Conservation (phyloP, 306 rosid species). For the Pyrus bretschneideri region DNA sequence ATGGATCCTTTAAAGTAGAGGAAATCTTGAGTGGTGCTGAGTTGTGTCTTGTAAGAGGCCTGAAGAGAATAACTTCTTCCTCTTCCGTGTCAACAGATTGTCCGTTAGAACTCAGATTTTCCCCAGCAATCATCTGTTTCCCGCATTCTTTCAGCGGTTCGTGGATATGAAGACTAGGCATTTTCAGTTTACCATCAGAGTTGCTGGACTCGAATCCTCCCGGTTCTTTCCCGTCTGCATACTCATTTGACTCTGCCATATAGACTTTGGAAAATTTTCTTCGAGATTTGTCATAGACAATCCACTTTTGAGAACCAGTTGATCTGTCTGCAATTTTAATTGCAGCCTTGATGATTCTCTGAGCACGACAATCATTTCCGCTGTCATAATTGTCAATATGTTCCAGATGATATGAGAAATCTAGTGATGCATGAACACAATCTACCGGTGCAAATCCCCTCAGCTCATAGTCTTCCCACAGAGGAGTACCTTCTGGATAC, state of each 20-base stretch:
- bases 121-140: conserved; percentile 16
- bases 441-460: conserved; percentile 72
- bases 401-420: conserved; percentile 53
- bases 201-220: conserved; percentile 19
- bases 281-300: conserved; percentile 33
- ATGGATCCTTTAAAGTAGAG: conserved; percentile 15
- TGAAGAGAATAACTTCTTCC: conserved; percentile 91
- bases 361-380: conserved; percentile 44
- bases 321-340: conserved; percentile 48
- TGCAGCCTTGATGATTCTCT: conserved; percentile 59
- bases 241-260: conserved; percentile 22
- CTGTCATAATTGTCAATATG: conserved; percentile 43
- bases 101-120: conserved; percentile 19
- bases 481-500: conserved; percentile 36
- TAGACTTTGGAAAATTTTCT: conserved; percentile 10
- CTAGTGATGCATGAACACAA: conserved; percentile 40
- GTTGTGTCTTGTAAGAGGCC: conserved; percentile 74
- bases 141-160: conserved; percentile 19
- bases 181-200: conserved; percentile 18
- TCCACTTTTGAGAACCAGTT: conserved; percentile 46
- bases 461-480: conserved; percentile 96
- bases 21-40: conserved; percentile 62
- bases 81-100: conserved; percentile 48
- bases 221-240: conserved; percentile 14
- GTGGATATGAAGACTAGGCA: conserved; percentile 12